These are phyloP conservation scores for Penicillium crustosum DNA, from an alignment of 2,329 filamentous ascomycete species.

Conservation along the genomic window DNA sequence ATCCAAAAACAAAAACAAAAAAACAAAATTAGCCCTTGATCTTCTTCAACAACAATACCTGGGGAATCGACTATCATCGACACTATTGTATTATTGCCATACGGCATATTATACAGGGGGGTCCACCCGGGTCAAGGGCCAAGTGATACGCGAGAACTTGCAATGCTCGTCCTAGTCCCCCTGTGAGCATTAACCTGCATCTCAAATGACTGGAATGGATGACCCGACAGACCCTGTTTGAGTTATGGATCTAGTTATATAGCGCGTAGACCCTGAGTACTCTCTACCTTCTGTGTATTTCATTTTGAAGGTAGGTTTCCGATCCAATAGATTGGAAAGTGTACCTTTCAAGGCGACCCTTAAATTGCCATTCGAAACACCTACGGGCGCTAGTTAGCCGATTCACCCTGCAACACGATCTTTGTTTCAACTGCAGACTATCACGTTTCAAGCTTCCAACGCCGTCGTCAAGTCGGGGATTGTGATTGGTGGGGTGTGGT, in stretches of 20 bases:
- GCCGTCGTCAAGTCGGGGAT: constrained; percentile 3
- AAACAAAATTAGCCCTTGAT: no score
- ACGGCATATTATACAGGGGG: not conserved
- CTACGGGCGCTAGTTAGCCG: not conserved
- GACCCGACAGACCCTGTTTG: constrained; percentile 18
- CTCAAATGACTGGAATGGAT: constrained; percentile 21
- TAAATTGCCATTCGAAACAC: not conserved
- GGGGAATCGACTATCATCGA: not conserved
- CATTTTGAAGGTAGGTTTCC: not conserved
- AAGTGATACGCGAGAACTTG: constrained; percentile 2
- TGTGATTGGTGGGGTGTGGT: constrained; percentile 22
- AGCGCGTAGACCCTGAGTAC: constrained; percentile 19
- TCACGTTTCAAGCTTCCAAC: constrained; percentile 24
- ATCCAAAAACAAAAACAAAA: no score
- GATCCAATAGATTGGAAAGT: not conserved
- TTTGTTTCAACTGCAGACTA: constrained; percentile 22
- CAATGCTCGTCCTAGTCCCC: constrained; percentile 13
- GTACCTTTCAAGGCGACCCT: not conserved
- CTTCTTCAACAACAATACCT: not conserved
- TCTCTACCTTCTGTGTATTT: not conserved
- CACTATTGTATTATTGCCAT: not conserved
- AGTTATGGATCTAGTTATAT: constrained; percentile 17
- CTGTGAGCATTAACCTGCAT: not conserved
- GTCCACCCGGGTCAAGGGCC: constrained; percentile 8
- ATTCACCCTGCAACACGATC: constrained; percentile 20